Evolutionary conservation across 768 basidiomycete species (phyloP).

Genomic region (Termitomyces bulborhizus): DNA sequence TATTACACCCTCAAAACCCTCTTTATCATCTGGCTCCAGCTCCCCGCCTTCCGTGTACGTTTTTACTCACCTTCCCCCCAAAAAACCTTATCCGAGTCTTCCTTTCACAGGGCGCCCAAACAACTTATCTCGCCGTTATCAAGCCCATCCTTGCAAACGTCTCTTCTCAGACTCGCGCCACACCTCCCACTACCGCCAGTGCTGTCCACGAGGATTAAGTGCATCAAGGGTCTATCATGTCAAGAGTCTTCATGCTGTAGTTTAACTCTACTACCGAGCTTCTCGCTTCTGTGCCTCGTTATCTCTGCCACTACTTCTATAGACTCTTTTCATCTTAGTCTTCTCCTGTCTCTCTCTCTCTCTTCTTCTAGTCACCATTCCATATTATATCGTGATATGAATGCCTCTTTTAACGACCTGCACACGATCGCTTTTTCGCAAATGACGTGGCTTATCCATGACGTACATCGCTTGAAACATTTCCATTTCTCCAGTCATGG

Average conservation of each 20-base stretch:
- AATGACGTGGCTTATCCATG: not conserved
- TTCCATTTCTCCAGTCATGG: fast-evolving
- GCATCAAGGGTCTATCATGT: not conserved
- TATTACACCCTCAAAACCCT: conserved; percentile 91
- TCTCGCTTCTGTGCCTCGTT: not conserved
- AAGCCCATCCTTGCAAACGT: conserved; percentile 75
- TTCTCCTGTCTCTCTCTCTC: not conserved
- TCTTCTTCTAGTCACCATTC: not conserved
- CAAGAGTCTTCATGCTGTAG: not conserved
- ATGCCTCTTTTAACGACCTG: not conserved
- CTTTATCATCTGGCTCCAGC: conserved; percentile 90
- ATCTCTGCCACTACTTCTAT: not conserved
- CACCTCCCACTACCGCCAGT: conserved; percentile 45
- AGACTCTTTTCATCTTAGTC: not conserved
- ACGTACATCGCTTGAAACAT: not conserved
- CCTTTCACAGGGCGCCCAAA: conserved; percentile 70
- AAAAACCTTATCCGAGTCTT: conserved; percentile 12
- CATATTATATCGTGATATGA: not conserved
- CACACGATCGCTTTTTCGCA: not conserved
- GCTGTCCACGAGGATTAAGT: conserved; percentile 19
- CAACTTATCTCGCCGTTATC: conserved; percentile 67
- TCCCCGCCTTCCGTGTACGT: conserved; percentile 78
- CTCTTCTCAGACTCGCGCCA: conserved; percentile 34
- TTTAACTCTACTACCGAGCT: not conserved
- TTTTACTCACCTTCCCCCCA: conserved; percentile 5